Evolutionary conservation across 345 rosid genomes (phyloP), one percentile per base, ranked within the genome.

Genomic region (Lepidium didymum): DNA sequence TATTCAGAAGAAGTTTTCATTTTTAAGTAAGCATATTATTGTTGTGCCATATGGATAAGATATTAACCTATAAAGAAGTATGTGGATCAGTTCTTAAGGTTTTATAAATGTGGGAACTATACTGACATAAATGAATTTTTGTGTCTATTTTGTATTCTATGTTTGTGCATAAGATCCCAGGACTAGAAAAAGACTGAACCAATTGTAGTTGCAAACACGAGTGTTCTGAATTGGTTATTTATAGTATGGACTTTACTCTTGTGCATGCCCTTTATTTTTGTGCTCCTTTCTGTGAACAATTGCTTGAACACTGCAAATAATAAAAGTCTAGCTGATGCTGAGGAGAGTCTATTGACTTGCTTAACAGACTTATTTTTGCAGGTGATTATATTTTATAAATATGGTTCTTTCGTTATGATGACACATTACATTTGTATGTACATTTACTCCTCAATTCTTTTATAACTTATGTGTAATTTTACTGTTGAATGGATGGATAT

Each of bases 251-350:
- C 1, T 36, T 16, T 51, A 21, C 16, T 1, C 12, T 38, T 41
- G 12, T 74, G 78, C 80, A 91, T 96, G 96, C 97, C 14, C 92
- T 91, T 62, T 91, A 91, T 72, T 91, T 91, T 72, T 91, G 97
- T 58, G 96, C 83, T 52, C 92, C 96, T 18, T 91, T 91, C 80
- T 96, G 97, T 25, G 96, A 91, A 74, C 96, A 91, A 60, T 72
- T 91, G 75, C 85, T 91, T 56, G 91, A 91, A 23, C 82, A 85
- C 62, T 71, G 81, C 86, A 31, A 85, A 65, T 62, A 80, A 75
- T 69, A 91, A 85, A 78, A 83, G 38, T 62, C 44, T 54, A 47
- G 89, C 72, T 40, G 97, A 86, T 64, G 86, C 79, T 8, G 97
- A 88, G 69, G 97, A 91, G 77, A 91, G 86, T 78, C 89, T 91